phyloP scores from a whole-genome alignment of 768 basidiomycete species.

The Dentipellis sp. region DNA sequence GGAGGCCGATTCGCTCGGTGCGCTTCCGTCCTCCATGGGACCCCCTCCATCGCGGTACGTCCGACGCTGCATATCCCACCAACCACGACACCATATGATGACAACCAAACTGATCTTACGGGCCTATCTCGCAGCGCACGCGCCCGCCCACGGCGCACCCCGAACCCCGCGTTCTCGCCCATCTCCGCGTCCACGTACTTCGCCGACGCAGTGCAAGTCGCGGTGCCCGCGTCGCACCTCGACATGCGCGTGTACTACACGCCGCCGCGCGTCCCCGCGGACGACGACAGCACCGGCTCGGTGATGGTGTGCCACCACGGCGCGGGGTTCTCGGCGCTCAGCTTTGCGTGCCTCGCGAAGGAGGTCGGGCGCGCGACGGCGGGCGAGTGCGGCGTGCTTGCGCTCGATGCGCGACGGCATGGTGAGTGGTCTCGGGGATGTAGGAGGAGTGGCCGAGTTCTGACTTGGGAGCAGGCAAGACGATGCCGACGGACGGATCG shows the following conservation, averaged over 20 bases:
- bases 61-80: neutral
- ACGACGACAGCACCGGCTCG: slow-evolving; percentile 37
- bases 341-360: slow-evolving; percentile 87
- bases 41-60: slow-evolving; percentile 57
- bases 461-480: slow-evolving; percentile 51
- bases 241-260: slow-evolving; percentile 82
- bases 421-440: slow-evolving; percentile 38
- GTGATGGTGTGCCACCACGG: slow-evolving; percentile 94
- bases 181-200: slow-evolving; percentile 77
- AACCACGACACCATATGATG: neutral
- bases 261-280: slow-evolving; percentile 32
- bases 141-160: slow-evolving; percentile 22
- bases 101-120: neutral
- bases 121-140: slow-evolving; percentile 10
- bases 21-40: slow-evolving; percentile 54
- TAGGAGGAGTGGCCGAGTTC: neutral
- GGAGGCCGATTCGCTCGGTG: slow-evolving; percentile 45
- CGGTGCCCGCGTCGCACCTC: slow-evolving; percentile 49
- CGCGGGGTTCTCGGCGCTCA: slow-evolving; percentile 84
- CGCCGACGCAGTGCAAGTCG: slow-evolving; percentile 68
- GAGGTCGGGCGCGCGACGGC: slow-evolving; percentile 51
- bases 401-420: slow-evolving; percentile 80
- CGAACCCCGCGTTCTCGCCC: slow-evolving; percentile 62
- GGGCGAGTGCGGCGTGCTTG: slow-evolving; percentile 73
- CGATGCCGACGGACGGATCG: slow-evolving; percentile 31